Base-by-base conservation (phyloP, 768 basidiomycete genomes). In the Cantharellus cinnabarinus region DNA sequence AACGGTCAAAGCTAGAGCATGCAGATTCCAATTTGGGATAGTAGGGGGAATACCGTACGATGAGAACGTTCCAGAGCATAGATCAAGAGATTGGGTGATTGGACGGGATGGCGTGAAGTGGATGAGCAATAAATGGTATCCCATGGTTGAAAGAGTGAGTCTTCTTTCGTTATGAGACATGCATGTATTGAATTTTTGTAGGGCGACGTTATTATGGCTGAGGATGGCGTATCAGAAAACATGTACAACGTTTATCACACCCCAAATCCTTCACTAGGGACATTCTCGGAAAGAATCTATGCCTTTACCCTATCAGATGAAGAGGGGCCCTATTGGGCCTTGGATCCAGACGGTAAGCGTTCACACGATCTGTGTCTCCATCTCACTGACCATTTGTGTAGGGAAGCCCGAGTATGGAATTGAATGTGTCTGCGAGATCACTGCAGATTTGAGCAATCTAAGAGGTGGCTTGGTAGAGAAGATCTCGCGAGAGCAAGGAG, bases 1-100 rank as follows among this genome's bases (percentile, higher is more conserved):
- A 62, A 81, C 86, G 64, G 86, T 89, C 59, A 83, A 83, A 3
- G 83, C 85, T 34, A 77, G 85, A 50, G 79, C 86, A 72, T 83
- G 83, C 39, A 85, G 76, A 67, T 86, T 66, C 65, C 80, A 85
- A 79, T 89, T 87, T 65, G 85, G 85, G 5, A 42, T 41, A 14
- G 40, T 5, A 14, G 35, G 39, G 5, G 5, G 5, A 10, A 10
- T 14, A 35, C 35, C 7, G 10, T 54, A 7, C 10, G 35, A 39
- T 41, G 38, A 14, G 5, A 14, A 14, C 14, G 14, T 5, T 38
- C 41, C 56, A 14, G 56, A 57, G 5, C 35, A 57, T 2, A 40
- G 14, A 14, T 37, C 39, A 5, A 37, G 56, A 15, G 41, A 5
- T 10, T 15, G 15, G 14, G 5, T 40, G 39, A 15, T 40, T 10